These are phyloP conservation scores for Cordyceps javanica DNA, from an alignment of 2,329 filamentous ascomycete species.

Conservation along the genomic window DNA sequence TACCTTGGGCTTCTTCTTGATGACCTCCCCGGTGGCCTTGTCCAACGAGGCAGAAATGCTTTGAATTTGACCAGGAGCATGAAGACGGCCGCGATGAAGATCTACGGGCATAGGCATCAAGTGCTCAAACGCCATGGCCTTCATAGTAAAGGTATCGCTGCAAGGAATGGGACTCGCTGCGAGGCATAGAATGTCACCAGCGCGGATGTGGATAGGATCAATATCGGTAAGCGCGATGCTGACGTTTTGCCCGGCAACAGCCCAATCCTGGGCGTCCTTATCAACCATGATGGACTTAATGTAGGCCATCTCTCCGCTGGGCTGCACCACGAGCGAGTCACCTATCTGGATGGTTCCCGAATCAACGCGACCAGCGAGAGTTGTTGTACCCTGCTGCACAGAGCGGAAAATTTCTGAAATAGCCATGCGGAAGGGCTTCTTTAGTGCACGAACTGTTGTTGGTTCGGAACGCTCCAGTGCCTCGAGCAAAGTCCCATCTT, in stretches of 20 bases:
- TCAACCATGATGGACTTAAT: slow-evolving; percentile 79
- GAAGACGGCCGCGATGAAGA: slow-evolving; percentile 77
- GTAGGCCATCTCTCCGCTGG: slow-evolving; percentile 71
- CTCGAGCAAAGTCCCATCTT: slow-evolving; percentile 69
- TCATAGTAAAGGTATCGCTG: slow-evolving; percentile 69
- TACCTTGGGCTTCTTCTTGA: slow-evolving; percentile 80
- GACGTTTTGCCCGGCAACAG: slow-evolving; percentile 84
- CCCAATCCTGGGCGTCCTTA: slow-evolving; percentile 71
- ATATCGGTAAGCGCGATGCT: slow-evolving; percentile 80
- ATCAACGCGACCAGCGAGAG: slow-evolving; percentile 80
- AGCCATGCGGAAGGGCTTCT: slow-evolving; percentile 77
- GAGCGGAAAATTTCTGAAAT: slow-evolving; percentile 84
- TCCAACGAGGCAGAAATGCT: slow-evolving; percentile 69
- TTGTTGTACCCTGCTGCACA: slow-evolving; percentile 70
- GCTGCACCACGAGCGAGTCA: slow-evolving; percentile 72
- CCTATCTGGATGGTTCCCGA: slow-evolving; percentile 78
- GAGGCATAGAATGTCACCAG: slow-evolving; percentile 82
- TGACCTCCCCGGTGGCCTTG: slow-evolving; percentile 66
- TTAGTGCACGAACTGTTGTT: slow-evolving; percentile 56
- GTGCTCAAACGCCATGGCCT: slow-evolving; percentile 84
- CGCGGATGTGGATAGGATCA: slow-evolving; percentile 72
- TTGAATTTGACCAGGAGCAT: slow-evolving; percentile 68
- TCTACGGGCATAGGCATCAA: slow-evolving; percentile 85
- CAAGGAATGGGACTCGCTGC: slow-evolving; percentile 61
- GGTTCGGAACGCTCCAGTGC: slow-evolving; percentile 81